Evolutionary conservation across 139 green algal species (phyloP).

Genomic region (Chlamydomonas urium): DNA sequence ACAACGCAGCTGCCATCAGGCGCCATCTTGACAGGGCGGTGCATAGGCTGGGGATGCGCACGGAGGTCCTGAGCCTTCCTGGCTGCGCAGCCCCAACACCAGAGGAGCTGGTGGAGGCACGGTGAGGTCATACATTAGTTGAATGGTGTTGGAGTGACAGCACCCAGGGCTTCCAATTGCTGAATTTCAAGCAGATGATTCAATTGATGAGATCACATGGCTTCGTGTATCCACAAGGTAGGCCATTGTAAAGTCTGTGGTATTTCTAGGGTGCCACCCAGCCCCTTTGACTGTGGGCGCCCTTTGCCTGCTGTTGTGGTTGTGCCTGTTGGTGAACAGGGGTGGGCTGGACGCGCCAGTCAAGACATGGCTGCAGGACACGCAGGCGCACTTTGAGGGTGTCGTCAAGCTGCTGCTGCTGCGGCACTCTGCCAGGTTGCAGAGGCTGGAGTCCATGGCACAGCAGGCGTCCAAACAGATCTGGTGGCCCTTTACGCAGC

Average conservation of each 20-base stretch:
- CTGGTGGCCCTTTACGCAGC: slow-evolving; percentile 99
- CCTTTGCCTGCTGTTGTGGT: too few relatives aligned
- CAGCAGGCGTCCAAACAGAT: slow-evolving; percentile 40
- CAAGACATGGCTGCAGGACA: slow-evolving; percentile 56
- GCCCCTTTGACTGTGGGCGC: too few relatives aligned
- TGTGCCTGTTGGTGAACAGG: slow-evolving; percentile 8
- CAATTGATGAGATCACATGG: too few relatives aligned
- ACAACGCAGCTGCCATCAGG: slow-evolving; percentile 18
- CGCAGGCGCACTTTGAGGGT: slow-evolving; percentile 38
- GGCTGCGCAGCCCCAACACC: slow-evolving; percentile 19
- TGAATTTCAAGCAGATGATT: too few relatives aligned
- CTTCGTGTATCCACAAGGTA: too few relatives aligned
- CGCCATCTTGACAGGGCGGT: slow-evolving; percentile 1
- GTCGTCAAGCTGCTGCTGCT: slow-evolving; percentile 31
- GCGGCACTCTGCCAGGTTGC: not conserved
- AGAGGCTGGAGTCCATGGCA: not conserved
- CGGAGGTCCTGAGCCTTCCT: slow-evolving; percentile 28
- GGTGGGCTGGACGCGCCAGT: slow-evolving; percentile 46
- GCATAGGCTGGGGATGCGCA: slow-evolving; percentile 33
- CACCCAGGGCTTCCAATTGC: too few relatives aligned
- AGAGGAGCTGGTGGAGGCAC: not conserved
- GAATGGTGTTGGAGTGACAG: too few relatives aligned
- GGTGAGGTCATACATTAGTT: too few relatives aligned
- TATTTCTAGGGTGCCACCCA: too few relatives aligned
- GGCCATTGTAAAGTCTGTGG: too few relatives aligned